Conservation (phyloP, 2,329 filamentous ascomycete genomes). For the Pseudocercospora musae region DNA sequence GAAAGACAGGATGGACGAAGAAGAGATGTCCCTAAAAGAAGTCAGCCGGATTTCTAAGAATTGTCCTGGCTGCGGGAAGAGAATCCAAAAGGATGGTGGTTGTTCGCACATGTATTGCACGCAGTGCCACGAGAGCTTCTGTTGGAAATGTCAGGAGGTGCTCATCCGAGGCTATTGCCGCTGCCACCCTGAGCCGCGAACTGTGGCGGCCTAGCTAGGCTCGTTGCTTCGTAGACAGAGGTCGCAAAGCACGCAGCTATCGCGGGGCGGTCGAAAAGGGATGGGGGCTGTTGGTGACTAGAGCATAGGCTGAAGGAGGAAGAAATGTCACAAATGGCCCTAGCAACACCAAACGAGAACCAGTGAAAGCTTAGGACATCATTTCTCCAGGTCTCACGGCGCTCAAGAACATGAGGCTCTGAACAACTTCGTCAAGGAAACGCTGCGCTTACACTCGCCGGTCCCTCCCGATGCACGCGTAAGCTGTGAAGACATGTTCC, state of each 20-base stretch:
- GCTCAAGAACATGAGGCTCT: too few relatives aligned
- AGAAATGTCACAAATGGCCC: too few relatives aligned
- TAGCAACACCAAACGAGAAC: too few relatives aligned
- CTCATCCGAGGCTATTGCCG: constrained; percentile 11
- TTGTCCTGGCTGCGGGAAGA: constrained; percentile 31
- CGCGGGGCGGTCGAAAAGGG: background rate
- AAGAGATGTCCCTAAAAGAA: constrained; percentile 23
- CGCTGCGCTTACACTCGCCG: too few relatives aligned
- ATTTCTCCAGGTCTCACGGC: too few relatives aligned
- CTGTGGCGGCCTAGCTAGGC: background rate
- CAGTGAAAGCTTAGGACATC: too few relatives aligned
- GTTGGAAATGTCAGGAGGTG: constrained; percentile 29
- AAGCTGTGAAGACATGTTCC: too few relatives aligned
- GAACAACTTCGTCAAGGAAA: too few relatives aligned
- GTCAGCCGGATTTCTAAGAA: constrained; percentile 26
- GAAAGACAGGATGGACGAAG: constrained; percentile 30
- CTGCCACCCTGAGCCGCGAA: constrained; percentile 4
- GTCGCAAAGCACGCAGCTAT: background rate
- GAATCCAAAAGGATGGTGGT: constrained; percentile 35
- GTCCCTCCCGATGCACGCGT: too few relatives aligned
- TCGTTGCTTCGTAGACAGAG: background rate
- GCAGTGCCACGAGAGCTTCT: constrained; percentile 30
- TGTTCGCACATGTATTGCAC: constrained; percentile 32
- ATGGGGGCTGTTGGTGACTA: too few relatives aligned
- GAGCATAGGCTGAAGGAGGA: too few relatives aligned